These are phyloP conservation scores for Cucurbita argyrosperma DNA, from an alignment of 306 rosid species.

Conservation along the genomic window DNA sequence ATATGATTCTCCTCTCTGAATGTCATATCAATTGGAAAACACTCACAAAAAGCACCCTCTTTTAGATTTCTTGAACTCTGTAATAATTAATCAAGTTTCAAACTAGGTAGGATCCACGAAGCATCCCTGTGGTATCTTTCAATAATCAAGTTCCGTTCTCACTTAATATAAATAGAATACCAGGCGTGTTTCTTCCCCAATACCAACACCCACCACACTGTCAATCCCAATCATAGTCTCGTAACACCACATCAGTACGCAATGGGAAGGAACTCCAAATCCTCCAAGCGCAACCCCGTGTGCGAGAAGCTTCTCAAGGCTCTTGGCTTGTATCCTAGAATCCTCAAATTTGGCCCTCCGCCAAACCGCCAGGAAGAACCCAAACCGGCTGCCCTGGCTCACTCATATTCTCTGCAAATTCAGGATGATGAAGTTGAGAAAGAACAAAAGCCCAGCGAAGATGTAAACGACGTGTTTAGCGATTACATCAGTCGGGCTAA, in stretches of 20 bases:
- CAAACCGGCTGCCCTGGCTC: neutral
- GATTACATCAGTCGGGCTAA: neutral
- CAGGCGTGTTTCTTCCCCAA: neutral
- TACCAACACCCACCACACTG: neutral
- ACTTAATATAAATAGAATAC: neutral
- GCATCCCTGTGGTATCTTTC: neutral
- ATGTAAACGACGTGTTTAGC: neutral
- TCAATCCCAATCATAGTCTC: neutral
- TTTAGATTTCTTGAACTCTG: neutral
- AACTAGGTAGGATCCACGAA: neutral
- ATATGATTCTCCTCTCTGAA: neutral
- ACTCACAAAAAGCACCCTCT: neutral
- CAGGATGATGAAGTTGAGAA: neutral
- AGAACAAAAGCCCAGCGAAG: neutral
- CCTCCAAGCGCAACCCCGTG: neutral
- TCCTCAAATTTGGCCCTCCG: neutral
- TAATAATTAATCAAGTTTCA: neutral
- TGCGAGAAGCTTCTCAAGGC: conserved; percentile 1
- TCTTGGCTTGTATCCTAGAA: neutral
- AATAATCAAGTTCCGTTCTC: conserved; percentile 3
- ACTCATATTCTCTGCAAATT: neutral
- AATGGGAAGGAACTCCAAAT: conserved; percentile 1
- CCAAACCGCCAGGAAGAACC: neutral
- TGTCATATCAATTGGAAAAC: neutral
- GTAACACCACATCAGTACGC: neutral